A percentile compares a stretch with the other conserved stretches of the same genome.
Evolutionary conservation across 2,329 filamentous ascomycete genomes (phyloP).

Genomic region (Microcyclosporella mali): DNA sequence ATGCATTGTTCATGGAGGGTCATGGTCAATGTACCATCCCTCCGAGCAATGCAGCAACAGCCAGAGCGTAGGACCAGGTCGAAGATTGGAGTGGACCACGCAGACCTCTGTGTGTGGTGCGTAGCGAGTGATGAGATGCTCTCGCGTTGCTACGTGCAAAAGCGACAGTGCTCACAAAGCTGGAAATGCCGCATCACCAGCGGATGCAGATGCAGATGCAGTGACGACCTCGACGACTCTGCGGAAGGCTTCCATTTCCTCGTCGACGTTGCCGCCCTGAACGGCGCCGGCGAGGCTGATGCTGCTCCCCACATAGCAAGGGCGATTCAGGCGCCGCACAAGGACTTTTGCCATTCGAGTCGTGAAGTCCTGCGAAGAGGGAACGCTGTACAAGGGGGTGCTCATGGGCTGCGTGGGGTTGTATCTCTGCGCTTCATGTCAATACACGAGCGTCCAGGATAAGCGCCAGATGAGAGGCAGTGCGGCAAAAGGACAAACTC

Average conservation of each 20-base stretch:
- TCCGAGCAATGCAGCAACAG: no score
- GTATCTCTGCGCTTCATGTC: conserved; percentile 28
- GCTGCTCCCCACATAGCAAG: conserved; percentile 87
- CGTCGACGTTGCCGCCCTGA: conserved; percentile 75
- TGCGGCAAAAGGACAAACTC: conserved; percentile 23
- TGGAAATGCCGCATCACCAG: no score
- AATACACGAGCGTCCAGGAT: not conserved
- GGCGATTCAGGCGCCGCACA: conserved; percentile 63
- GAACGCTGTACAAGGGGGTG: conserved; percentile 71
- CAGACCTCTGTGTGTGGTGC: no score
- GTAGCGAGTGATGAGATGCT: no score
- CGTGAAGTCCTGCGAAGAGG: conserved; percentile 77
- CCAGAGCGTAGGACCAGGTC: no score
- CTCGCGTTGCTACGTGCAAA: no score
- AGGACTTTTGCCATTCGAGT: conserved; percentile 77
- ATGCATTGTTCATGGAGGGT: no score
- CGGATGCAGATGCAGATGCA: conserved; percentile 24
- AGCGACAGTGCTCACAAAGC: no score
- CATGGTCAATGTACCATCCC: no score
- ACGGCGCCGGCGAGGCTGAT: conserved; percentile 68
- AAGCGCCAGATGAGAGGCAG: not conserved
- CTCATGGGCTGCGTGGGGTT: conserved; percentile 58
- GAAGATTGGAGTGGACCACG: no score
- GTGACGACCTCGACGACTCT: conserved; percentile 66
- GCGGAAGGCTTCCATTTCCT: conserved; percentile 86